phyloP scores from a whole-genome alignment of 371 early-diverging fungal genomes.

The Rhizopus arrhizus region DNA sequence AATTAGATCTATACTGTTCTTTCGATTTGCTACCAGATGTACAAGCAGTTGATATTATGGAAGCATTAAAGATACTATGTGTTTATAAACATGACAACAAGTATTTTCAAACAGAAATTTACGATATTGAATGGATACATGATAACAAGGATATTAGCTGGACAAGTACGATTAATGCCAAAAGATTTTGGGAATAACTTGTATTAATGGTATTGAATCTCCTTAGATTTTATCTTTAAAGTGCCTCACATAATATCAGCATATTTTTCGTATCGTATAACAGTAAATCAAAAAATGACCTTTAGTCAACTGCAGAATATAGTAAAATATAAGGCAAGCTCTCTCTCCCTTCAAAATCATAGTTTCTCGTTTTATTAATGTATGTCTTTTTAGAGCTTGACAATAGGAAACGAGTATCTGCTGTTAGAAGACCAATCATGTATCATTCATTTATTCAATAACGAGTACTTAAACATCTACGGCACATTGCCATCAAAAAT shows the following conservation, averaged over 20 bases:
- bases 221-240: constrained; percentile 1
- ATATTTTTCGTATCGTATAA: constrained; percentile 15
- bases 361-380: background rate
- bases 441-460: constrained; percentile 2
- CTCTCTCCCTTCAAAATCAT: background rate
- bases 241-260: constrained; percentile 1
- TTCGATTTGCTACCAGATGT: constrained; percentile 21
- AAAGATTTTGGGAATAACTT: background rate
- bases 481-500: background rate
- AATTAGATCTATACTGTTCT: background rate
- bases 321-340: background rate
- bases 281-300: background rate
- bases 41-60: background rate
- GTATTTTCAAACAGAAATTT: background rate
- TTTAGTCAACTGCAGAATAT: background rate
- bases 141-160: constrained; percentile 4
- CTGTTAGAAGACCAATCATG: background rate
- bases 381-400: background rate
- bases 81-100: background rate
- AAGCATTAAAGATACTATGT: background rate
- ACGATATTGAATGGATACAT: constrained; percentile 13
- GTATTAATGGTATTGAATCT: background rate
- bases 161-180: constrained; percentile 4
- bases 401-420: background rate
- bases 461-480: background rate